Evolutionary conservation across 2,329 filamentous ascomycete species (phyloP).

Genomic region (Pseudogymnoascus pannorum): DNA sequence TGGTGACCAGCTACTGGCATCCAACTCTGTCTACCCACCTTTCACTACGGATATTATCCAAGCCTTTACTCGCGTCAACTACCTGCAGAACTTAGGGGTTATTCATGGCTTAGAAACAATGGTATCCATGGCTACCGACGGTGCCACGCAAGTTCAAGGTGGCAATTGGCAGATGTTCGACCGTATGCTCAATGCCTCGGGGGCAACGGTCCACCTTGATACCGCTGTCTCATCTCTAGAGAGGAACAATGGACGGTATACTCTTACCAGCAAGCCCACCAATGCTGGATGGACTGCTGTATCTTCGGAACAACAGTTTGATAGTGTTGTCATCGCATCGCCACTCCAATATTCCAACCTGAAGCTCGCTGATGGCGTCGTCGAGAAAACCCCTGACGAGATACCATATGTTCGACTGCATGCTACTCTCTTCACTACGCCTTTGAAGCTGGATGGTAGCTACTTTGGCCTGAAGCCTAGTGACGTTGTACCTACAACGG

Average conservation of each 20-base stretch:
- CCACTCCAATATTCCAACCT: slow-evolving; percentile 79
- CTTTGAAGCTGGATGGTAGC: slow-evolving; percentile 58
- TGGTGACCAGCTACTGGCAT: slow-evolving; percentile 63
- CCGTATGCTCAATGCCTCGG: slow-evolving; percentile 63
- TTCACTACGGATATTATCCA: slow-evolving; percentile 82
- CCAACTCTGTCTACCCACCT: slow-evolving; percentile 49
- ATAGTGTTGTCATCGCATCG: slow-evolving; percentile 74
- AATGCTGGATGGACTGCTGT: background rate
- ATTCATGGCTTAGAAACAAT: slow-evolving; percentile 89
- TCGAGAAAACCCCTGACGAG: slow-evolving; percentile 62
- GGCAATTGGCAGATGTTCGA: slow-evolving; percentile 95
- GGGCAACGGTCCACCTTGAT: slow-evolving; percentile 55
- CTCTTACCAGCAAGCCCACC: slow-evolving; percentile 30
- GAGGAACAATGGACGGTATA: slow-evolving; percentile 43
- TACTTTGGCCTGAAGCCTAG: slow-evolving; percentile 63
- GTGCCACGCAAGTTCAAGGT: slow-evolving; percentile 68
- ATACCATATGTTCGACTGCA: slow-evolving; percentile 84
- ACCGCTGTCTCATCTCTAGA: slow-evolving; percentile 58
- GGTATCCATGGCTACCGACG: slow-evolving; percentile 81
- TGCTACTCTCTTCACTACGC: slow-evolving; percentile 81
- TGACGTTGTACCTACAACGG: slow-evolving; percentile 58
- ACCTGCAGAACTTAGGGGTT: slow-evolving; percentile 76
- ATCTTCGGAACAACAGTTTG: slow-evolving; percentile 43
- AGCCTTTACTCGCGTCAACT: slow-evolving; percentile 87
- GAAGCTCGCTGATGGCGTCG: slow-evolving; percentile 52